Conservation (phyloP, 495 filamentous ascomycete species). For the Margaritispora aquatica region DNA sequence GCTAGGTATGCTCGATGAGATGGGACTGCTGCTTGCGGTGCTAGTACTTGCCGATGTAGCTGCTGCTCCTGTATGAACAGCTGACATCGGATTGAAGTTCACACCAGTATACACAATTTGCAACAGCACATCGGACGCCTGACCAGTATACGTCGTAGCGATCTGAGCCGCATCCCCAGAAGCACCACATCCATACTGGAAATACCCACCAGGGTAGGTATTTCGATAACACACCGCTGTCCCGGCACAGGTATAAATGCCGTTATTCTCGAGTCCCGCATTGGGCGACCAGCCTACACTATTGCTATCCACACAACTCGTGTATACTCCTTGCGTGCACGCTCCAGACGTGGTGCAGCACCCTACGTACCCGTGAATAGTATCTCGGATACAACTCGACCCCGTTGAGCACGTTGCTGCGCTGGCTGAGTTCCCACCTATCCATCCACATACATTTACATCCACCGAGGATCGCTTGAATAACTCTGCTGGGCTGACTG, state of each 20-base stretch:
- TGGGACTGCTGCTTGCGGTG: not conserved
- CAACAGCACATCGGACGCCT: conserved; percentile 13
- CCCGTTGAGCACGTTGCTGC: conserved; percentile 14
- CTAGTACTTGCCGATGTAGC: not conserved
- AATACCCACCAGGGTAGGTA: conserved; percentile 20
- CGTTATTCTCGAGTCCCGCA: conserved; percentile 14
- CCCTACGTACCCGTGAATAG: conserved; percentile 19
- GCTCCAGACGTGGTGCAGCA: conserved; percentile 23
- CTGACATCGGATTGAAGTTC: conserved; percentile 10
- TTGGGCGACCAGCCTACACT: conserved; percentile 12
- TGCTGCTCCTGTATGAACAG: not conserved
- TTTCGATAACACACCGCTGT: conserved; percentile 18
- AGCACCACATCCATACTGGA: conserved; percentile 18
- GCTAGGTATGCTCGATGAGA: too few relatives aligned
- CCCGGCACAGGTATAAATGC: conserved; percentile 16
- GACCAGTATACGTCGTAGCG: conserved; percentile 15
- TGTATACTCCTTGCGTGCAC: conserved; percentile 22
- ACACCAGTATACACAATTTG: conserved; percentile 22
- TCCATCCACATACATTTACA: conserved; percentile 22
- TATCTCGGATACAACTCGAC: conserved; percentile 24
- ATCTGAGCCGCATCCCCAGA: conserved; percentile 11
- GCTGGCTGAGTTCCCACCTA: conserved; percentile 11
- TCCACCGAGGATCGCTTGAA: conserved; percentile 20
- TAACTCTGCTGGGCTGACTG: conserved; percentile 10
- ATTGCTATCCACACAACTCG: conserved; percentile 20